Base-by-base conservation (phyloP, 2,329 filamentous ascomycete genomes). In the Phaeosphaeriaceae sp. region DNA sequence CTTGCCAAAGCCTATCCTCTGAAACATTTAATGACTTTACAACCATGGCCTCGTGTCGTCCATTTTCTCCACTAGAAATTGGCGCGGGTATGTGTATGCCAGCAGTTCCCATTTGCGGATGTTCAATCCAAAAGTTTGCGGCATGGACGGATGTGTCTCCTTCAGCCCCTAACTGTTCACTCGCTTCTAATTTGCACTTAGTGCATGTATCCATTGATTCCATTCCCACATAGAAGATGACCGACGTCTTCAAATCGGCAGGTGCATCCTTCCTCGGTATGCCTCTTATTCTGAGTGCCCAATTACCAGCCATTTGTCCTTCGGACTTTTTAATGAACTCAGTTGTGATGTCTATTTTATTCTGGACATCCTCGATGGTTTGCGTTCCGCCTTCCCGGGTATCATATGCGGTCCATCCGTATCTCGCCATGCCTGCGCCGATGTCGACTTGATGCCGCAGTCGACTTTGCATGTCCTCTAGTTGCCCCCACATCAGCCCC, bases 381-480 rank as follows among this genome's bases (percentile, higher is more conserved):
- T 97, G 90, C 15, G 88, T 81, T 40, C 93, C 94, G 52, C 93
- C 94, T 44, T 81, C 87, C 48, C 93, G 83, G 26, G 90, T 86
- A 75, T 97, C 92, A 74, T 95, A 99, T 70, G 94, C 89, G 62
- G 96, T 92, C 93, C 94, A 99, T 53, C 93, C 93, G 72, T 97
- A 97, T 40, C 92, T 92, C 35, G 85, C 87, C 84, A 97, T 96
- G 58, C 89, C 89, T 68, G 94, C 90, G 71, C 92, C 84, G 71
- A 97, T 92, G 73, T 97, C 92, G 75, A 94, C 97, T 0, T 92
- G 96, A 73, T 96, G 91, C 53, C 93, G 87, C 61, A 97, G 87
- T 61, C 90, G 88, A 52, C 86, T 76, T 67, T 92, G 77, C 71
- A 86, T 96, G 56, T 86, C 83, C 64, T 97, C 90, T 15, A 94